A percentile compares a stretch with the other conserved stretches of the same genome.
Evolutionary conservation across 495 filamentous ascomycete species (phyloP).

Genomic region (Xylaria cubensis): DNA sequence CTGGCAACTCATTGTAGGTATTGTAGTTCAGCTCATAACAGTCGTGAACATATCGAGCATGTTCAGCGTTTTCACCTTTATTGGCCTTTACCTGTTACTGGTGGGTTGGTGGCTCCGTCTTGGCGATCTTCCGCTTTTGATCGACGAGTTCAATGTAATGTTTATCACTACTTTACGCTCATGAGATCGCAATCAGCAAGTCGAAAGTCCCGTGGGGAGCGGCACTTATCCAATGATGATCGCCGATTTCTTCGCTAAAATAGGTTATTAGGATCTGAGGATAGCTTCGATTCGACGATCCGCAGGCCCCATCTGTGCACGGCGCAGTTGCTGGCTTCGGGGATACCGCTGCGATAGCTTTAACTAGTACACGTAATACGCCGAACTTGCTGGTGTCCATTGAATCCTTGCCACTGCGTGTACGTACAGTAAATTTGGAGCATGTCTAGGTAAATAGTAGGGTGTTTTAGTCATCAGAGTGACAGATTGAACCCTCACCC

Average conservation of each 20-base stretch:
- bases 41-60: neutral
- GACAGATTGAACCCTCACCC: neutral
- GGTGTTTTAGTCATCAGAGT: neutral
- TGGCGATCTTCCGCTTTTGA: conserved; percentile 19
- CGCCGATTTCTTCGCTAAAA: neutral
- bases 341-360: neutral
- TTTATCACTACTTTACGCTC: neutral
- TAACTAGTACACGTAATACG: neutral
- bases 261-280: conserved; percentile 13
- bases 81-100: neutral
- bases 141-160: conserved; percentile 15
- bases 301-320: conserved; percentile 4
- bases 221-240: conserved; percentile 15
- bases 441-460: neutral
- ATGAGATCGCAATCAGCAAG: conserved; percentile 12
- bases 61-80: neutral
- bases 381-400: neutral
- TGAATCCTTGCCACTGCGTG: neutral
- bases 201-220: neutral
- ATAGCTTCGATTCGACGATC: conserved; percentile 24
- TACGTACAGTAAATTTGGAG: neutral
- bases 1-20: neutral
- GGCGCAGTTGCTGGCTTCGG: conserved; percentile 7
- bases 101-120: neutral
- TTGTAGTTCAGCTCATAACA: neutral